Percentiles rank a stretch among this genome's conserved stretches.
phyloP scores from a whole-genome alignment of 768 basidiomycete genomes.

The Epithele typhae region DNA sequence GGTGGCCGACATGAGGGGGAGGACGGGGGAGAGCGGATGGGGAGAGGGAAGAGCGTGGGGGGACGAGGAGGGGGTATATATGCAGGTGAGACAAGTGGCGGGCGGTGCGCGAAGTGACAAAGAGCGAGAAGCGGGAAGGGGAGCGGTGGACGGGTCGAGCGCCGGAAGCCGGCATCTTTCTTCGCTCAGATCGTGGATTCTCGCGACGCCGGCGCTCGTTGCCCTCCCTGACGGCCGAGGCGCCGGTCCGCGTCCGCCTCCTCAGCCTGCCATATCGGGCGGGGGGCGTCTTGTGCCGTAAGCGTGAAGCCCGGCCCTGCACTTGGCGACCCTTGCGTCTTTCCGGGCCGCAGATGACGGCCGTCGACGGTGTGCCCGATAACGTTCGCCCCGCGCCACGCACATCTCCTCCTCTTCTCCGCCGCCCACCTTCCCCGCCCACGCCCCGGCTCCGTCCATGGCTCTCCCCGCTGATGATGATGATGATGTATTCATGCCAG shows the following conservation, averaged over 20 bases:
- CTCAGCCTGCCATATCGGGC: background rate
- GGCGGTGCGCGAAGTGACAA: slow-evolving; percentile 6
- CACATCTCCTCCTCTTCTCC: too few species aligned
- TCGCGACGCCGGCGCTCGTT: background rate
- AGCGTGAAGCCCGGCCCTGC: too few species aligned
- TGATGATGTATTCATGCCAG: too few species aligned
- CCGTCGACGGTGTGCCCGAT: too few species aligned
- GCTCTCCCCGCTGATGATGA: too few species aligned
- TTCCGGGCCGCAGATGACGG: slow-evolving; percentile 8
- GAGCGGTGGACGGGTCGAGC: background rate
- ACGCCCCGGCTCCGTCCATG: too few species aligned
- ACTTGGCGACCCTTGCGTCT: background rate
- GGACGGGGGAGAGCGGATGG: slow-evolving; percentile 5
- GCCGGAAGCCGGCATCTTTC: slow-evolving; percentile 1
- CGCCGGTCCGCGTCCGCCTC: background rate
- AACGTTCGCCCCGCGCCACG: slow-evolving; percentile 1
- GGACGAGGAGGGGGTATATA: slow-evolving; percentile 6
- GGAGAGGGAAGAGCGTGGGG: slow-evolving; percentile 3
- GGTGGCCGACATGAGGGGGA: slow-evolving; percentile 4
- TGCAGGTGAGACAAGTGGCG: background rate
- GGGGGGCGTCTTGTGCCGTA: slow-evolving; percentile 4
- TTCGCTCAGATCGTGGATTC: background rate
- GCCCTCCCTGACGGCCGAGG: too few species aligned
- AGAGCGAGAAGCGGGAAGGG: background rate
- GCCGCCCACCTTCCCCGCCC: too few species aligned